Evolutionary conservation across 805 yeast species (phyloP).

Genomic region (Candida incommunis): DNA sequence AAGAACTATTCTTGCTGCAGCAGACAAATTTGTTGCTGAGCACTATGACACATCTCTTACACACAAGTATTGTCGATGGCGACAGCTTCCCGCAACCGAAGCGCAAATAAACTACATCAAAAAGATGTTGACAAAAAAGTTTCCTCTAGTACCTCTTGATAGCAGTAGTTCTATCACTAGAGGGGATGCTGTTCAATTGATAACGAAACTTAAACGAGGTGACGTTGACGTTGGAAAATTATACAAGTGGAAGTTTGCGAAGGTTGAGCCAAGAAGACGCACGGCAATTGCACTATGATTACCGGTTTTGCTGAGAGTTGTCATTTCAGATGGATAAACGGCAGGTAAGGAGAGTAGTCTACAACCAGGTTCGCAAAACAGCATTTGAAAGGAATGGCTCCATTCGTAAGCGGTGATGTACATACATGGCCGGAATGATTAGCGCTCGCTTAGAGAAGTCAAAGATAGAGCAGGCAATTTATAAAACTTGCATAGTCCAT

Average conservation of each 20-base stretch:
- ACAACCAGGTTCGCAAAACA: no score
- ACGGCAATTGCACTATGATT: no score
- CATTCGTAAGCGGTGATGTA: no score
- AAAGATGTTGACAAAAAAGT: neutral
- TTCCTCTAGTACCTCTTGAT: neutral
- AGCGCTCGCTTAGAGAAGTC: no score
- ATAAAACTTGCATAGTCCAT: no score
- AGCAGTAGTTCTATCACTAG: conserved; percentile 1
- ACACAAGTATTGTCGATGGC: conserved; percentile 6
- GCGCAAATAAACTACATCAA: neutral
- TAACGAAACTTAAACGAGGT: neutral
- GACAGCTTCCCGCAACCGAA: conserved; percentile 2
- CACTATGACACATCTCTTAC: conserved; percentile 2
- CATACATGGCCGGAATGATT: no score
- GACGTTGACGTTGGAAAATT: neutral
- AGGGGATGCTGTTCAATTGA: conserved; percentile 4
- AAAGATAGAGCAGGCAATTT: no score
- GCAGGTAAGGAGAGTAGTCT: no score
- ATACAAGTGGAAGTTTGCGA: neutral
- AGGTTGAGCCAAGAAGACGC: no score
- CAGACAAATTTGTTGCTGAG: conserved; percentile 4
- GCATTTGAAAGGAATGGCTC: no score
- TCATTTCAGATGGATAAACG: no score
- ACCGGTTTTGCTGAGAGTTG: no score
- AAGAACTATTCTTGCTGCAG: conserved; percentile 7